Evolutionary conservation across 179 eudicot genomes (phyloP).

Genomic region (Monotropa hypopitys): DNA sequence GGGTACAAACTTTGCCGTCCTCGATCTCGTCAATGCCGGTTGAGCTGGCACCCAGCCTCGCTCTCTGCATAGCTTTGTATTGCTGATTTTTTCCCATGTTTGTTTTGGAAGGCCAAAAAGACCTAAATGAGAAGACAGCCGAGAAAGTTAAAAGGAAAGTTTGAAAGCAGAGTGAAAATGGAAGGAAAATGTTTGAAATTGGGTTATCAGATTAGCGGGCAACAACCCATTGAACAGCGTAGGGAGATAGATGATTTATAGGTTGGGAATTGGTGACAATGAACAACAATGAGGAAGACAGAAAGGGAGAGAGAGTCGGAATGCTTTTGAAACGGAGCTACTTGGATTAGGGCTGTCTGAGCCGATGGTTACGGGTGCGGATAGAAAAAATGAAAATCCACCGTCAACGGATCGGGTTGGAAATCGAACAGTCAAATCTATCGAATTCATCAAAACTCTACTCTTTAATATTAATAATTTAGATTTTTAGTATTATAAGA

Average conservation of each 20-base stretch:
- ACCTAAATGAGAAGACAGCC: neutral
- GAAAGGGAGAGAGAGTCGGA: neutral
- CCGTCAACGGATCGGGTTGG: too few relatives aligned
- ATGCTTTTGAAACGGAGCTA: neutral
- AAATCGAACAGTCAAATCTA: too few relatives aligned
- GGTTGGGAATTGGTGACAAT: neutral
- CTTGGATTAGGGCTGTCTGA: too few relatives aligned
- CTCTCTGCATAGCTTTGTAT: slow-evolving; percentile 66
- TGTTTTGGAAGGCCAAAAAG: neutral
- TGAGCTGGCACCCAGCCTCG: slow-evolving; percentile 42
- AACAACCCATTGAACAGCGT: neutral
- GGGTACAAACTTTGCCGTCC: slow-evolving; percentile 36
- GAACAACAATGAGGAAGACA: neutral
- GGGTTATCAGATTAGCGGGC: neutral
- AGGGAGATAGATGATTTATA: neutral
- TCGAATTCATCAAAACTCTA: too few relatives aligned
- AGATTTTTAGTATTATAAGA: too few relatives aligned
- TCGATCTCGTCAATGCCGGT: slow-evolving; percentile 45
- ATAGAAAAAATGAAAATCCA: too few relatives aligned
- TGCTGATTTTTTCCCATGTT: slow-evolving; percentile 62
- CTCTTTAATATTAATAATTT: too few relatives aligned
- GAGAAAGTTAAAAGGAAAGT: neutral
- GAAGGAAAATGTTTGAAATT: neutral
- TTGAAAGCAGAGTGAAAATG: neutral
- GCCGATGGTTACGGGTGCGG: too few relatives aligned